Evolutionary conservation across 1,284 basidiomycete genomes (phyloP).

Genomic region (Sporisorium exsertum): DNA sequence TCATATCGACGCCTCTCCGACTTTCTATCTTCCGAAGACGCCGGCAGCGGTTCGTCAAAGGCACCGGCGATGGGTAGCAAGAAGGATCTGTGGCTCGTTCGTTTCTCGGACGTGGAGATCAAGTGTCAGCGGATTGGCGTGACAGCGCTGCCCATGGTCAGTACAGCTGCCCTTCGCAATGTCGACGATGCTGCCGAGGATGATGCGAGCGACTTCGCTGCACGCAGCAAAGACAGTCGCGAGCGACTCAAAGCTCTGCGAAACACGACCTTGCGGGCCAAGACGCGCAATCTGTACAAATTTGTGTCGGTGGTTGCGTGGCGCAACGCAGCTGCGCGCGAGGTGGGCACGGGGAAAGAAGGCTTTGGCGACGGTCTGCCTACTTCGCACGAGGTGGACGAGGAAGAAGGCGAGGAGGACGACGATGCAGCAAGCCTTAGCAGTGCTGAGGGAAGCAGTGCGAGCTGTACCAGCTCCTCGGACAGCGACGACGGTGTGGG

Average conservation of each 20-base stretch:
- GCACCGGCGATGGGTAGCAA: constrained; percentile 67
- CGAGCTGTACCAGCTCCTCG: constrained; percentile 24
- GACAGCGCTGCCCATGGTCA: constrained; percentile 84
- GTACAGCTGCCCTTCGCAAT: constrained; percentile 70
- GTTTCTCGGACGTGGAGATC: constrained; percentile 93
- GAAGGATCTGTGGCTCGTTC: constrained; percentile 91
- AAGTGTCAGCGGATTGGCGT: constrained; percentile 89
- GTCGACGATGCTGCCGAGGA: background rate
- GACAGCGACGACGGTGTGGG: constrained; percentile 47
- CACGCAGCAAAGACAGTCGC: constrained; percentile 58
- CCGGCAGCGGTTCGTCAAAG: constrained; percentile 33
- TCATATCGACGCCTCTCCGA: constrained; percentile 61
- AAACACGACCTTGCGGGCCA: constrained; percentile 57
- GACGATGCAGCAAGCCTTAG: constrained; percentile 32
- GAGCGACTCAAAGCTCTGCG: constrained; percentile 60
- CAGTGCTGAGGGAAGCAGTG: constrained; percentile 24
- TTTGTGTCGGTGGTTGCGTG: constrained; percentile 56
- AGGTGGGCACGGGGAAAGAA: constrained; percentile 2
- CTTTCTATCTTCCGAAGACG: constrained; percentile 44
- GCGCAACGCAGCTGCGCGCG: constrained; percentile 31
- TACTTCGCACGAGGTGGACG: constrained; percentile 50
- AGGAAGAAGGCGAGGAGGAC: constrained; percentile 46
- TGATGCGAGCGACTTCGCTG: constrained; percentile 44
- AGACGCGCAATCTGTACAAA: constrained; percentile 63
- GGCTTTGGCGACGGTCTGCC: constrained; percentile 34